These are phyloP conservation scores for Pleurotus ostreatus DNA, from an alignment of 768 basidiomycete genomes.

Conservation along the genomic window DNA sequence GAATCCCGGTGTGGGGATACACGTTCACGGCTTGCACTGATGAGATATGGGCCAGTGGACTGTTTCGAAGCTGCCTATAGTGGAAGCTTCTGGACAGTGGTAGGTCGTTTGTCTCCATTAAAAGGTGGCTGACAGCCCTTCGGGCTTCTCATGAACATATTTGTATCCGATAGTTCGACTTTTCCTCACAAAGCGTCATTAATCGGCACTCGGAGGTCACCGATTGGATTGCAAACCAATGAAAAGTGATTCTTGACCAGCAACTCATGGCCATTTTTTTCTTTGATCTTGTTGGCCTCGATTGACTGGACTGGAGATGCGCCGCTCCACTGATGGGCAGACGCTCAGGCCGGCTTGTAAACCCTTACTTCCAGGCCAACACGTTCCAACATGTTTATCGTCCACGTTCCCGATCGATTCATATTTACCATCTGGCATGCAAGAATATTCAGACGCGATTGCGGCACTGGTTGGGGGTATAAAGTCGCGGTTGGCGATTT, in stretches of 20 bases:
- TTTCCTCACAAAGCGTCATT: constrained; percentile 7
- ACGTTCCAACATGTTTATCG: constrained; percentile 75
- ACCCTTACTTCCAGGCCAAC: constrained; percentile 63
- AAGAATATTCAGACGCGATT: constrained; percentile 27
- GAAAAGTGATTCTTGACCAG: constrained; percentile 26
- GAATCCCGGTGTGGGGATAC: constrained; percentile 62
- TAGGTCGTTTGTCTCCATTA: constrained; percentile 4
- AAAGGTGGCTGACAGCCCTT: constrained; percentile 8
- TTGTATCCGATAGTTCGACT: neutral
- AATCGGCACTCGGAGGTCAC: constrained; percentile 10
- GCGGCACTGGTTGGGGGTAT: neutral
- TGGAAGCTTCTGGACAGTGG: constrained; percentile 22
- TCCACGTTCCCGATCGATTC: constrained; percentile 77
- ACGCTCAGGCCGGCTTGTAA: constrained; percentile 50
- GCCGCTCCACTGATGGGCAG: constrained; percentile 66
- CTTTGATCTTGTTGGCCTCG: constrained; percentile 64
- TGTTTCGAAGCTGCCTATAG: constrained; percentile 56
- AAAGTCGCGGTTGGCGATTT: constrained; percentile 2
- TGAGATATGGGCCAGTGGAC: constrained; percentile 41
- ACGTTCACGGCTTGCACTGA: constrained; percentile 40
- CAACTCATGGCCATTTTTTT: constrained; percentile 53
- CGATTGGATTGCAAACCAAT: constrained; percentile 6
- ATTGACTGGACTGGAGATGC: constrained; percentile 48
- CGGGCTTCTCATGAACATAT: neutral
- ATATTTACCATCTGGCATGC: constrained; percentile 47